A percentile compares a stretch with the other conserved stretches of the same genome.
phyloP scores from a whole-genome alignment of 257 asterid species.

The Solanum piurae region DNA sequence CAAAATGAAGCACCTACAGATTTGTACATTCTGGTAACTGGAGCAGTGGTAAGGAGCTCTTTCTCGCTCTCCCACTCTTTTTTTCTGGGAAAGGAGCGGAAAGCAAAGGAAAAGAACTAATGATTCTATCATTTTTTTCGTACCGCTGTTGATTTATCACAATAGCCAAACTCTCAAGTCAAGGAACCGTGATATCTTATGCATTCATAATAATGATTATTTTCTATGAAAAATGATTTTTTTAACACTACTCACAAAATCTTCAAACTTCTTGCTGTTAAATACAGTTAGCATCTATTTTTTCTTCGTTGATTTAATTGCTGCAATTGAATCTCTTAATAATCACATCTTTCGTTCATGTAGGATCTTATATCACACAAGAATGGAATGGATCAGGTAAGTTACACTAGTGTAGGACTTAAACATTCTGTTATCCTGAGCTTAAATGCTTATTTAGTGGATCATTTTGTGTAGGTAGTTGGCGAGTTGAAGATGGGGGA shows the following conservation, averaged over 20 bases:
- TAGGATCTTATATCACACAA: constrained; percentile 43
- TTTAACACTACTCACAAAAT: not conserved
- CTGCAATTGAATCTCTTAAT: not conserved
- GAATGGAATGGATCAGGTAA: constrained; percentile 41
- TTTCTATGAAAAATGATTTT: not conserved
- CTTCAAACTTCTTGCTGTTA: not conserved
- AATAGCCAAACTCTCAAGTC: not conserved
- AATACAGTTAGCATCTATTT: not conserved
- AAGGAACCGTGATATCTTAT: not conserved
- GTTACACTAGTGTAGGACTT: not conserved
- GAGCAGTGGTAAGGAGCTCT: constrained; percentile 30
- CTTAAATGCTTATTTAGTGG: not conserved
- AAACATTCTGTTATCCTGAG: not conserved
- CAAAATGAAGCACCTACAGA: constrained; percentile 74
- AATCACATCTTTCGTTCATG: constrained; percentile 31
- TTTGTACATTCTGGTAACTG: constrained; percentile 55
- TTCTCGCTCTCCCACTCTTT: not conserved
- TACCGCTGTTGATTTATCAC: not conserved
- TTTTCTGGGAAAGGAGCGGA: not conserved
- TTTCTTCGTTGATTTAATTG: not conserved
- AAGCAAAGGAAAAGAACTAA: not conserved
- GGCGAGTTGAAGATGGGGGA: constrained; percentile 54
- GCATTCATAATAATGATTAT: not conserved
- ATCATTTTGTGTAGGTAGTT: constrained; percentile 18
- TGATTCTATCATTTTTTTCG: not conserved